Conservation (phyloP, 108 stramenopile genomes). For the Nitzschia sp. region DNA sequence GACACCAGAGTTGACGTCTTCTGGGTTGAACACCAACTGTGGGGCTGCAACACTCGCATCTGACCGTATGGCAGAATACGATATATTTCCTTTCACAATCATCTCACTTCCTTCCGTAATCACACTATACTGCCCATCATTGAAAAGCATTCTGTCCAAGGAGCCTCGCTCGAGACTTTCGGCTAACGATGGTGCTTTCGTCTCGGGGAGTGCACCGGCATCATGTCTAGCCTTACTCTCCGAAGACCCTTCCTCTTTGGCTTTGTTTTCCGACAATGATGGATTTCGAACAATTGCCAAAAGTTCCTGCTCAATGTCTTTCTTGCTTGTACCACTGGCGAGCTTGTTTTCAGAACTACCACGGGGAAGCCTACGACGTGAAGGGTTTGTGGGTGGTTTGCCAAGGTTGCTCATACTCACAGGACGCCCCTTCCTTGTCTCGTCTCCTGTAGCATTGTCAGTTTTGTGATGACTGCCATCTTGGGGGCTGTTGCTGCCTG, state of each 20-base stretch:
- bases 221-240: background rate
- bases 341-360: no score
- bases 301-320: background rate
- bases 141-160: background rate
- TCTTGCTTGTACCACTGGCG: no score
- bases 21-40: conserved; percentile 3
- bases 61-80: conserved; percentile 9
- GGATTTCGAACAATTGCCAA: background rate
- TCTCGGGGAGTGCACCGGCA: background rate
- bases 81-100: conserved; percentile 12
- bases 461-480: background rate
- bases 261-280: no score
- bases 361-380: background rate
- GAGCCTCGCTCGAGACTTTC: conserved; percentile 3
- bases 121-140: conserved; percentile 18
- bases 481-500: background rate
- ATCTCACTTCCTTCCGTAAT: conserved; percentile 11
- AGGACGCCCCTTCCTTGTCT: background rate
- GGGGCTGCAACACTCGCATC: conserved; percentile 18
- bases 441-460: background rate
- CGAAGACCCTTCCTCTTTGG: no score
- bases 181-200: conserved; percentile 4
- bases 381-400: background rate
- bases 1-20: conserved; percentile 2
- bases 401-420: conserved; percentile 1